Conservation (phyloP, 2,329 filamentous ascomycete species). For the Apiospora marii region DNA sequence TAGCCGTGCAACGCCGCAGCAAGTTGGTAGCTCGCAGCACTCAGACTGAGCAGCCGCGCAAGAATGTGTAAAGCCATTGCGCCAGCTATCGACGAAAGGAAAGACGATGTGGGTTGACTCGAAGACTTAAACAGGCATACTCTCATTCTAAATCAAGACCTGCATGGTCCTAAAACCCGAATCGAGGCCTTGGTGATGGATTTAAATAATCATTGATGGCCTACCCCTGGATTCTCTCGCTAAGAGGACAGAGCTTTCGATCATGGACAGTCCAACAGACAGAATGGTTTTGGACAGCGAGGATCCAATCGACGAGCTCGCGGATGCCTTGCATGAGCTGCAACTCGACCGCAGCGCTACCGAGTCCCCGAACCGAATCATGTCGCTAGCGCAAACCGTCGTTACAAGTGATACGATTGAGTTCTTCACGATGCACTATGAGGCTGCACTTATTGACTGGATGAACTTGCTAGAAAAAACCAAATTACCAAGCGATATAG, state of each 20-base stretch:
- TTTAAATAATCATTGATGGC: neutral
- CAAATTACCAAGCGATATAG: neutral
- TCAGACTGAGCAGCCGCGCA: slow-evolving; percentile 9
- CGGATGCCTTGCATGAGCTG: slow-evolving; percentile 9
- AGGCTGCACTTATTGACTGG: slow-evolving; percentile 11
- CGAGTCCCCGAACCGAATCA: neutral
- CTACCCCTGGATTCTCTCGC: slow-evolving; percentile 2
- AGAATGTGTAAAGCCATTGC: slow-evolving; percentile 10
- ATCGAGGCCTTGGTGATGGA: neutral
- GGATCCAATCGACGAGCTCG: slow-evolving; percentile 4
- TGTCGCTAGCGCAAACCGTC: slow-evolving; percentile 5
- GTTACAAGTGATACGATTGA: slow-evolving; percentile 6
- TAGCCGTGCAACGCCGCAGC: slow-evolving; percentile 7
- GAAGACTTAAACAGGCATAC: neutral
- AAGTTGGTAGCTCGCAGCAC: slow-evolving; percentile 10
- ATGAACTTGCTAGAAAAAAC: slow-evolving; percentile 4
- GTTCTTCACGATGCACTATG: slow-evolving; percentile 9
- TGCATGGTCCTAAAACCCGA: slow-evolving; percentile 2
- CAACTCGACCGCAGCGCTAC: neutral
- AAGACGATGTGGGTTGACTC: slow-evolving; percentile 4
- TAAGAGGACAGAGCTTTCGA: slow-evolving; percentile 5
- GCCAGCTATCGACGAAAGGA: neutral
- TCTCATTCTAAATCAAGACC: neutral
- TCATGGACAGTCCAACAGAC: neutral
- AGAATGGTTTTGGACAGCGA: neutral